Conservation (phyloP, 139 green algal genomes). For the Chlorella sp. region DNA sequence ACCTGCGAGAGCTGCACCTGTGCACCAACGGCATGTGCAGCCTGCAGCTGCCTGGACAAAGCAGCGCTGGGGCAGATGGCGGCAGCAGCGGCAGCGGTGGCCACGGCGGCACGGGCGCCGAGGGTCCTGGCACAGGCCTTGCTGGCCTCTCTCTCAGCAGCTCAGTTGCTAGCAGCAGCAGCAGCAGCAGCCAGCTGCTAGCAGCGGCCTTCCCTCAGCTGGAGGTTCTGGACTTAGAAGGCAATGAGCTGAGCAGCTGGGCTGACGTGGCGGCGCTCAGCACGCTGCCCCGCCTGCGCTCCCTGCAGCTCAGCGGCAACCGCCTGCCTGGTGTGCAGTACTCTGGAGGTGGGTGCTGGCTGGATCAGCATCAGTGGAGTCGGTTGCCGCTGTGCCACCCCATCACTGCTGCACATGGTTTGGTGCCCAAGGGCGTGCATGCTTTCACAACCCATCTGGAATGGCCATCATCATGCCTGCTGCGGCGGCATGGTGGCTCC, state of each 20-base stretch:
- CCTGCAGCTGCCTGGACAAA: not conserved
- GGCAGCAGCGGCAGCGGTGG: no score
- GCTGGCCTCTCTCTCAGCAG: not conserved
- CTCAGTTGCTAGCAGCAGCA: not conserved
- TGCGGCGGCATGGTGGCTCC: no score
- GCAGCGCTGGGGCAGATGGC: not conserved
- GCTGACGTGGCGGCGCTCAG: slow-evolving; percentile 57
- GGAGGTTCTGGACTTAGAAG: slow-evolving; percentile 56
- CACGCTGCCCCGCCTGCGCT: slow-evolving; percentile 63
- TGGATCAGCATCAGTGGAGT: no score
- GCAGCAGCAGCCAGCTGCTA: not conserved
- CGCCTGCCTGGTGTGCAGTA: slow-evolving; percentile 36
- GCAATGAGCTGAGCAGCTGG: slow-evolving; percentile 57
- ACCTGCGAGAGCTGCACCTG: slow-evolving; percentile 74
- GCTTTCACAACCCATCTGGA: no score
- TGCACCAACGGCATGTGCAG: slow-evolving; percentile 54
- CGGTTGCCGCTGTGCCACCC: no score
- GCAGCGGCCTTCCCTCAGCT: slow-evolving; percentile 23
- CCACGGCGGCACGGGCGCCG: not conserved
- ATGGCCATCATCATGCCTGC: no score
- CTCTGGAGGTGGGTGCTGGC: not conserved
- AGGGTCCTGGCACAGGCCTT: not conserved
- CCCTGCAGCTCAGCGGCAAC: slow-evolving; percentile 76
- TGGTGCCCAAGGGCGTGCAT: no score
- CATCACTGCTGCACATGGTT: no score